Conservation (phyloP, 164 flowering plant genomes). For the Aristolochia contorta region DNA sequence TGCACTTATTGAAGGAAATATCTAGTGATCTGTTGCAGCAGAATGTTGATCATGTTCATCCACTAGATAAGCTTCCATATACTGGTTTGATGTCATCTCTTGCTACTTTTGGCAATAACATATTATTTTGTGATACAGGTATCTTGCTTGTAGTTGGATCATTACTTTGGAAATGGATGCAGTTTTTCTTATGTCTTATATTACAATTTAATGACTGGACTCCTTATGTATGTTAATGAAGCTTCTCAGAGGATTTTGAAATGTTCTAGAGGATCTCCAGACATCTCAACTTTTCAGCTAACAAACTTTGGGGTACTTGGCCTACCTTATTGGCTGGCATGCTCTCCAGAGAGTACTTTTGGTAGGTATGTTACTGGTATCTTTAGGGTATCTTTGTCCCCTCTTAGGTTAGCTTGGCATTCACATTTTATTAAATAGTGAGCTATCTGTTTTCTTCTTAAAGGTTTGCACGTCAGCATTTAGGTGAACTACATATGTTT, state of each 20-base stretch:
- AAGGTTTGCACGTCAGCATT: no score
- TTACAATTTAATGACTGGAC: background rate
- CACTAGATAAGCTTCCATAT: conserved; percentile 25
- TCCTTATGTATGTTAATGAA: conserved; percentile 23
- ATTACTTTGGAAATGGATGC: background rate
- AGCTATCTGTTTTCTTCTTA: no score
- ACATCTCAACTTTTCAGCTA: conserved; percentile 34
- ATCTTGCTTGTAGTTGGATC: conserved; percentile 7
- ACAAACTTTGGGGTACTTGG: conserved; percentile 77
- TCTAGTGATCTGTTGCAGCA: conserved; percentile 31
- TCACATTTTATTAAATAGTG: background rate
- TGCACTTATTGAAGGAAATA: conserved; percentile 35
- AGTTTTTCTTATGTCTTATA: background rate
- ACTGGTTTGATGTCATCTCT: conserved; percentile 55
- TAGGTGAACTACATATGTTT: no score
- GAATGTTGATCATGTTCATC: conserved; percentile 15
- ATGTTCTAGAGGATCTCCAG: conserved; percentile 32
- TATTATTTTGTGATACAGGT: conserved; percentile 72
- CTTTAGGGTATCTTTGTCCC: background rate
- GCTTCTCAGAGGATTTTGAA: conserved; percentile 58
- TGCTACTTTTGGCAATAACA: conserved; percentile 27
- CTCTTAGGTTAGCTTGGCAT: conserved; percentile 17
- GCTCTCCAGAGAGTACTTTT: conserved; percentile 51
- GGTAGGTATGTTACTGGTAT: conserved; percentile 31
- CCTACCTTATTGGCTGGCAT: conserved; percentile 71